phyloP scores from a whole-genome alignment of 2,329 filamentous ascomycete species.

The Bipolaris sorokiniana region DNA sequence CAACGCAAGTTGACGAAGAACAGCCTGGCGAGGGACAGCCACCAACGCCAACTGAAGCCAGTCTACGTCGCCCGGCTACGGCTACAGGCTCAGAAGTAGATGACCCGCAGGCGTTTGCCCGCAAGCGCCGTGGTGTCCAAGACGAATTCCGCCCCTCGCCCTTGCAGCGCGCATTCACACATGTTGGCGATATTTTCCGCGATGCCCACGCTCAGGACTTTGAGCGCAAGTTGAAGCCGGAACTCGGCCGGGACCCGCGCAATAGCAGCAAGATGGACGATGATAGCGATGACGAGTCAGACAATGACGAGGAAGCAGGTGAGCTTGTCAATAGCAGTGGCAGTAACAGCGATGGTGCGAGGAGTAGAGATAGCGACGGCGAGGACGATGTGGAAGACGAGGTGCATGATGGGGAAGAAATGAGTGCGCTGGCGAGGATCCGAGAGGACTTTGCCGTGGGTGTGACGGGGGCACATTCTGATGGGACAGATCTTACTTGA shows the following conservation, averaged over 20 bases:
- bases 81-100: conserved; percentile 24
- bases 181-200: conserved; percentile 73
- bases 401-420: conserved; percentile 1
- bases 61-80: conserved; percentile 24
- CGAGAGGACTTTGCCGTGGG: conserved; percentile 22
- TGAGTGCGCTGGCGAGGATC: conserved; percentile 22
- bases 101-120: conserved; percentile 18
- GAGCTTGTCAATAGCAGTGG: not conserved
- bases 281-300: conserved; percentile 29
- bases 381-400: conserved; percentile 2
- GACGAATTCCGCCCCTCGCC: conserved; percentile 39
- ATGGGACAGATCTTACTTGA: conserved; percentile 1
- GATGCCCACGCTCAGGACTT: conserved; percentile 91
- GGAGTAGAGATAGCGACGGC: not conserved
- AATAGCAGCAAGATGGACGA: conserved; percentile 41
- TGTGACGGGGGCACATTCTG: conserved; percentile 12
- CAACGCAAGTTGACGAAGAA: conserved; percentile 39
- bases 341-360: not conserved
- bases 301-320: conserved; percentile 8
- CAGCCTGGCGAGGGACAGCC: conserved; percentile 22
- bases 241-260: conserved; percentile 43
- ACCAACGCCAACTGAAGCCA: not conserved
- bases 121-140: conserved; percentile 30
- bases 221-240: conserved; percentile 72
- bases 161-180: conserved; percentile 53